Conservation (phyloP, 2,329 filamentous ascomycete species). For the Fusarium humuli region DNA sequence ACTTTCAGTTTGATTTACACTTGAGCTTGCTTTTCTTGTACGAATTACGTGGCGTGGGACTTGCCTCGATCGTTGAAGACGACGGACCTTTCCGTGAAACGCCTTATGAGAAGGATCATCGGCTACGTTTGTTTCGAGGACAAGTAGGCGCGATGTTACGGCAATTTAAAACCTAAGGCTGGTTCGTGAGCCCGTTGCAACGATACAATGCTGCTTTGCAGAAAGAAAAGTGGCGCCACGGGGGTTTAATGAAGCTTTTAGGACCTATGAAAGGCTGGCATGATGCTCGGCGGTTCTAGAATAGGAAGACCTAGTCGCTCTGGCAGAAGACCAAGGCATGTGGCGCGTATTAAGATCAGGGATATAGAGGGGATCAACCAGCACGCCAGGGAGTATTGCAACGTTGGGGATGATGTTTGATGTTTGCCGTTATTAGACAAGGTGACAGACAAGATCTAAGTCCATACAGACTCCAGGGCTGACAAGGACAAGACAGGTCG, state of each 20-base stretch:
- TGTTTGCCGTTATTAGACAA: constrained; percentile 24
- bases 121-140: constrained; percentile 41
- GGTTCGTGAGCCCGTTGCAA: constrained; percentile 28
- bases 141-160: constrained; percentile 35
- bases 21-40: background rate
- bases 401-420: constrained; percentile 32
- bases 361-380: constrained; percentile 29
- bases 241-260: constrained; percentile 11
- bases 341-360: constrained; percentile 32
- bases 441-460: constrained; percentile 22
- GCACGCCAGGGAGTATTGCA: constrained; percentile 29
- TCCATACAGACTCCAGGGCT: constrained; percentile 5
- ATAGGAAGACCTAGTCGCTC: constrained; percentile 13
- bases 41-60: background rate
- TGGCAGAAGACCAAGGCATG: constrained; percentile 11
- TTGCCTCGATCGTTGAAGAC: background rate
- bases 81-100: constrained; percentile 32
- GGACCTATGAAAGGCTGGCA: constrained; percentile 14
- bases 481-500: constrained; percentile 18
- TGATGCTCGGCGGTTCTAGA: constrained; percentile 35
- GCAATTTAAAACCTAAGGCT: constrained; percentile 38
- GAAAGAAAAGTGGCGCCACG: constrained; percentile 38
- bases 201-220: constrained; percentile 40
- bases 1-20: constrained; percentile 29
- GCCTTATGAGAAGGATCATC: constrained; percentile 29